A percentile compares a stretch with the other conserved stretches of the same genome.
phyloP scores from a whole-genome alignment of 305 asterid species.

The Fraxinus nigra region DNA sequence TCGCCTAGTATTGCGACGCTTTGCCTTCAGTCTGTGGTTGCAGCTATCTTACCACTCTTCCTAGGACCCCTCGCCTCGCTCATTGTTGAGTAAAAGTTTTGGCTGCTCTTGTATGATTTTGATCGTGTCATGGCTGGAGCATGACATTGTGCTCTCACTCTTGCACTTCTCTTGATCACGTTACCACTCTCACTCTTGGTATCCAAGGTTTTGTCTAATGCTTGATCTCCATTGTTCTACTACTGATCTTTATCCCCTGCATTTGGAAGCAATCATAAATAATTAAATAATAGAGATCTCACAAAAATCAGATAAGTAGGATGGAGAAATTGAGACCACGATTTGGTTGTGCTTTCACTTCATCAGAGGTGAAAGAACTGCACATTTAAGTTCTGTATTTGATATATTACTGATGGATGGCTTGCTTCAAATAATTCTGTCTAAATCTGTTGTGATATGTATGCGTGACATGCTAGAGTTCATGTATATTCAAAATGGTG shows the following conservation, averaged over 20 bases:
- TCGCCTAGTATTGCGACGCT: background rate
- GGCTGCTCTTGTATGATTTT: background rate
- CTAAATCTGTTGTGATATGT: background rate
- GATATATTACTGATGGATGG: background rate
- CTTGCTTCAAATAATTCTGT: background rate
- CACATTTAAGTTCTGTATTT: background rate
- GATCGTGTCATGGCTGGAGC: background rate
- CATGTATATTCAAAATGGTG: background rate
- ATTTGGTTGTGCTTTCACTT: background rate
- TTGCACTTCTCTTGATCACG: background rate
- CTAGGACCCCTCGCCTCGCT: background rate
- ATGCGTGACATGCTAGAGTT: background rate
- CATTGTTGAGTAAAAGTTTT: background rate
- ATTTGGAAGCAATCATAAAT: background rate
- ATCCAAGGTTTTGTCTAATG: background rate
- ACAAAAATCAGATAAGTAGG: background rate
- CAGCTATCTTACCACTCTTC: background rate
- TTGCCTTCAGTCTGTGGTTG: background rate
- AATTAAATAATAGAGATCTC: background rate
- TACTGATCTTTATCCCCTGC: background rate
- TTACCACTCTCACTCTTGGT: background rate
- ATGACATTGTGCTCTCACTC: background rate
- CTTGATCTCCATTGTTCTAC: background rate
- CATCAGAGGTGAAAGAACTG: background rate
- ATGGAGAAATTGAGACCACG: background rate